A percentile compares a stretch with the other conserved stretches of the same genome.
phyloP scores from a whole-genome alignment of 441 rosid species.

The Erysimum cheiri region DNA sequence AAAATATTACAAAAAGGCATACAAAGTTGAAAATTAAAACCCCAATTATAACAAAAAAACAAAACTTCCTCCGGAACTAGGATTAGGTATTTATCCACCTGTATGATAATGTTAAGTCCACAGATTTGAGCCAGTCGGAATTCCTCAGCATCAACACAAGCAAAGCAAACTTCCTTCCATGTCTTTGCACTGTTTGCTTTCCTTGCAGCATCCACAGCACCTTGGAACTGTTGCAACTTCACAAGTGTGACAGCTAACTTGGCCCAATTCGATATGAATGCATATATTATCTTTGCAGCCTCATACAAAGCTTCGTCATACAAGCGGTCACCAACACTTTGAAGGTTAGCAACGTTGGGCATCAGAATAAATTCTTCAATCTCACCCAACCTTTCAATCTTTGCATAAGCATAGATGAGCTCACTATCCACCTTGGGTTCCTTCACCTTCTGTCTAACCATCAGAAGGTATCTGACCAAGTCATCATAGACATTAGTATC shows the following conservation, averaged over 20 bases:
- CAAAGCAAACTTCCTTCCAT: conserved; percentile 99
- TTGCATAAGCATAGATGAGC: conserved; percentile 98
- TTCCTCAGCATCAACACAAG: conserved; percentile 99
- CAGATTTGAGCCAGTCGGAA: conserved; percentile 99
- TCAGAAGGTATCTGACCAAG: conserved; percentile 91
- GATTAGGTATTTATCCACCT: conserved; percentile 55
- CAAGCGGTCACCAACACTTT: conserved; percentile 95
- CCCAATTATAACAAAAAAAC: not conserved
- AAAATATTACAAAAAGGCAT: conserved; percentile 21
- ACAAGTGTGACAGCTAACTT: conserved; percentile 96
- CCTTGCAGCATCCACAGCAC: conserved; percentile 99
- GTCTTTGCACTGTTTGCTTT: conserved; percentile 99
- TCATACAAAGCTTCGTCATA: conserved; percentile 89
- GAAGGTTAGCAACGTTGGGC: conserved; percentile 99
- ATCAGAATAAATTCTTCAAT: conserved; percentile 97
- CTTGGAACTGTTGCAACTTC: conserved; percentile 92
- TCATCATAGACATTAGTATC: conserved; percentile 93
- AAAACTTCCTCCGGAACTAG: not conserved
- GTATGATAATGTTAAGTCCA: conserved; percentile 94
- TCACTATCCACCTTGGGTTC: conserved; percentile 99
- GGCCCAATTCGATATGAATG: conserved; percentile 99
- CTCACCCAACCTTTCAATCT: conserved; percentile 92
- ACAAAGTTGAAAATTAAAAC: conserved; percentile 1
- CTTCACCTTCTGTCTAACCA: conserved; percentile 96
- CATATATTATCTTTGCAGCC: conserved; percentile 96